Conservation (phyloP, 2,329 filamentous ascomycete species). For the Trichoderma simmonsii region DNA sequence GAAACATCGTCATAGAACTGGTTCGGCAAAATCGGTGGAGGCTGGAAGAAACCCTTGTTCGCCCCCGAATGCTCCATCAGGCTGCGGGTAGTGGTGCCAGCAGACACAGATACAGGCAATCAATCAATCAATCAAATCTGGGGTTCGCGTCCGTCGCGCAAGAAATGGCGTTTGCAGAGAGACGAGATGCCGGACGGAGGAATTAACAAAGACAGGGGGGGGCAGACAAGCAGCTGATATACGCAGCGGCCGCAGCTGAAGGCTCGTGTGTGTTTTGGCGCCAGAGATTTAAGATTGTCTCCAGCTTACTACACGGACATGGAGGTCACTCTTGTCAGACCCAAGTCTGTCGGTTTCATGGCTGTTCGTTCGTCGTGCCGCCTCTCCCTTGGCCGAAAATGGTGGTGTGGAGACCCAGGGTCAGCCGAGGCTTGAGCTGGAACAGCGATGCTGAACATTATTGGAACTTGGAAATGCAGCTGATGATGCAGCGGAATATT, state of each 20-base stretch:
- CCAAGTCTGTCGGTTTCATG: background rate
- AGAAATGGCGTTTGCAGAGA: background rate
- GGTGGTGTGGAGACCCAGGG: background rate
- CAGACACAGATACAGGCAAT: background rate
- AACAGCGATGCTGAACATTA: background rate
- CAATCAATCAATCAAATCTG: background rate
- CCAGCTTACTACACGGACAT: background rate
- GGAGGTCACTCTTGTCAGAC: background rate
- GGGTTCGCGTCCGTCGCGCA: background rate
- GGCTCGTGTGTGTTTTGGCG: background rate
- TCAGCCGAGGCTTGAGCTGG: slow-evolving; percentile 8
- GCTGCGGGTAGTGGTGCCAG: background rate
- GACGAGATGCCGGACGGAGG: background rate
- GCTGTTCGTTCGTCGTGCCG: background rate
- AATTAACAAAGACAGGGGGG: background rate
- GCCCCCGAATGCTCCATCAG: slow-evolving; percentile 43
- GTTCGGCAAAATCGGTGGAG: slow-evolving; percentile 49
- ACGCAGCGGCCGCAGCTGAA: background rate
- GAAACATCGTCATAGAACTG: slow-evolving; percentile 55
- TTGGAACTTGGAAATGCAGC: background rate
- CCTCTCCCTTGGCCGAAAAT: background rate
- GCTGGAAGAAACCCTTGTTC: slow-evolving; percentile 55
- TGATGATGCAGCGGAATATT: background rate
- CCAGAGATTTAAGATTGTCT: background rate
- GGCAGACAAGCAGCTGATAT: background rate